phyloP scores from a whole-genome alignment of 495 filamentous ascomycete species.

The Recurvomyces mirabilis region DNA sequence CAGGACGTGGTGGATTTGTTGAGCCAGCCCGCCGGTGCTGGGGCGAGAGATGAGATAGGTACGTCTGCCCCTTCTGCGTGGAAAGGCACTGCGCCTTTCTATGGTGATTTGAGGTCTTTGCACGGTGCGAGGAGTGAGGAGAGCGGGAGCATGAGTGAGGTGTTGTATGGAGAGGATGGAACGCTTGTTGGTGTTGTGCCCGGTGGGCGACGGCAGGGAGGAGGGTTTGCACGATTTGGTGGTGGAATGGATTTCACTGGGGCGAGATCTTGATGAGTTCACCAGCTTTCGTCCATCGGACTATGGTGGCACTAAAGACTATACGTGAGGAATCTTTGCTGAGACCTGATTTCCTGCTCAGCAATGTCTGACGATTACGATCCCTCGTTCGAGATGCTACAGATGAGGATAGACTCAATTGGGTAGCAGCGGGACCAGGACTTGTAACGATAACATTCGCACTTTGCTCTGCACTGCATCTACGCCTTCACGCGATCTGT shows the following conservation, averaged over 20 bases:
- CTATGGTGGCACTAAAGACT: not conserved
- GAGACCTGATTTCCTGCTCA: not conserved
- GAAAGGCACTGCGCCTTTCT: not conserved
- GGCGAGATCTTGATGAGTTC: not conserved
- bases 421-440: too few relatives aligned
- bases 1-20: constrained; percentile 20
- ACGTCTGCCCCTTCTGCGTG: constrained; percentile 4
- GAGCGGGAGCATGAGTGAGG: not conserved
- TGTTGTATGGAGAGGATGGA: constrained; percentile 12
- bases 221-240: not conserved
- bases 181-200: constrained; percentile 2
- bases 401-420: not conserved
- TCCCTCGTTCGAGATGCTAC: too few relatives aligned
- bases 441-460: too few relatives aligned
- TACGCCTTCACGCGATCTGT: not conserved
- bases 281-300: not conserved
- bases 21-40: not conserved
- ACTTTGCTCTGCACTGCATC: too few relatives aligned
- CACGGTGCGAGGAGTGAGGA: not conserved
- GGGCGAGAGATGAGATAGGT: constrained; percentile 14
- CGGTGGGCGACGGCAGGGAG: not conserved
- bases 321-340: not conserved
- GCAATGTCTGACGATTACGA: too few relatives aligned
- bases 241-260: not conserved
- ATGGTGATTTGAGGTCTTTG: not conserved